These are phyloP conservation scores for Haplosporangium sp. DNA, from an alignment of 371 early-diverging fungal species.

Conservation along the genomic window DNA sequence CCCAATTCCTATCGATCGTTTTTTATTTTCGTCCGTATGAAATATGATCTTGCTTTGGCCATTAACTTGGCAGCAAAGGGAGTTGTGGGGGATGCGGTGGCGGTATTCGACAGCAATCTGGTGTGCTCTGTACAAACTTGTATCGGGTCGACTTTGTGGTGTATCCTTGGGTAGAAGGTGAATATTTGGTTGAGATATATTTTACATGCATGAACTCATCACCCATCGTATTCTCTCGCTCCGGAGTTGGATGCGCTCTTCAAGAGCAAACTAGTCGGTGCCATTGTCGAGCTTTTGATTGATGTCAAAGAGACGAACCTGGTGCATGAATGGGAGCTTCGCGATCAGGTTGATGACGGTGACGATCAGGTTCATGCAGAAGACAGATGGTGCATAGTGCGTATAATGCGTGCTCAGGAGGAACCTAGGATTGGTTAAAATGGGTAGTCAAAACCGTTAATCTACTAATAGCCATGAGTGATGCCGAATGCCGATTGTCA, in stretches of 20 bases:
- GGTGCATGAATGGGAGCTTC: slow-evolving; percentile 95
- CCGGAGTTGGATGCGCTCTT: too few relatives aligned
- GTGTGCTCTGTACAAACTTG: too few relatives aligned
- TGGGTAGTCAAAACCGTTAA: background rate
- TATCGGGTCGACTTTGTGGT: too few relatives aligned
- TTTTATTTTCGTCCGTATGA: too few relatives aligned
- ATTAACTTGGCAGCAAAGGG: too few relatives aligned
- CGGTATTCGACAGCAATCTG: too few relatives aligned
- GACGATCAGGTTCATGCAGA: slow-evolving; percentile 87
- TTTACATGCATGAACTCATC: too few relatives aligned
- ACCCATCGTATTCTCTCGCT: too few relatives aligned
- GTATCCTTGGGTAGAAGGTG: too few relatives aligned
- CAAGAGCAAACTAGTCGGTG: slow-evolving; percentile 1
- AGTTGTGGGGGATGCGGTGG: too few relatives aligned
- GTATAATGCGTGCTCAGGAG: slow-evolving; percentile 95
- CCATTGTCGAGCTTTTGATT: slow-evolving; percentile 67
- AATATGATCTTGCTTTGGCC: too few relatives aligned
- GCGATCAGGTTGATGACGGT: slow-evolving; percentile 88
- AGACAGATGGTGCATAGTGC: slow-evolving; percentile 89
- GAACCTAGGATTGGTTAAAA: slow-evolving; percentile 72
- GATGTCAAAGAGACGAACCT: slow-evolving; percentile 95
- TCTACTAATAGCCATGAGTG: background rate
- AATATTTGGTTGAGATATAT: background rate
- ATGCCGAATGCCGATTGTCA: background rate
- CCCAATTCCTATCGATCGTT: too few relatives aligned